These are phyloP conservation scores for Claviceps capensis DNA, from an alignment of 2,329 filamentous ascomycete species.

Conservation along the genomic window DNA sequence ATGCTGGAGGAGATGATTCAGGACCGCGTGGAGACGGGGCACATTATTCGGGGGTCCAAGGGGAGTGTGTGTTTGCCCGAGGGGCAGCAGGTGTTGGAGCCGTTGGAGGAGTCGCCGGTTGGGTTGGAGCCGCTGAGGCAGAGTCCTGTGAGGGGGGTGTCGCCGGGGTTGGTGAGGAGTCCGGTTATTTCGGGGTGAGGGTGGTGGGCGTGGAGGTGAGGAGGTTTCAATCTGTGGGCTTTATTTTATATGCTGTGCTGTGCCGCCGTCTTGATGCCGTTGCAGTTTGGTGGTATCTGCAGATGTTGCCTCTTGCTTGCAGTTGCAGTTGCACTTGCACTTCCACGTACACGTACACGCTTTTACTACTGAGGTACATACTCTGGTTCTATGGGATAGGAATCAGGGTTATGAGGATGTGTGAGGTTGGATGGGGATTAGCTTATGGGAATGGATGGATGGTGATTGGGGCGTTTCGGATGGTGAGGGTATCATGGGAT, in stretches of 20 bases:
- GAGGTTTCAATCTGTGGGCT: no score
- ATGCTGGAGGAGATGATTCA: constrained; percentile 96
- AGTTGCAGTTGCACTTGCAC: no score
- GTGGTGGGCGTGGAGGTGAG: background rate
- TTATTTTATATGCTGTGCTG: no score
- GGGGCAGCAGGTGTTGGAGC: constrained; percentile 29
- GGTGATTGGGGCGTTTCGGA: constrained; percentile 1
- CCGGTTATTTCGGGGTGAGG: background rate
- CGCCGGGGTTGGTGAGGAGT: constrained; percentile 9
- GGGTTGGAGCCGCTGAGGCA: constrained; percentile 26
- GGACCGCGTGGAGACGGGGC: constrained; percentile 65
- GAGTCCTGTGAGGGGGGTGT: constrained; percentile 18
- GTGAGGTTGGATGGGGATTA: no score
- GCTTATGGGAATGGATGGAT: no score
- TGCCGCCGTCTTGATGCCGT: no score
- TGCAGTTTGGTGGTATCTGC: no score
- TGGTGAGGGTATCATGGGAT: constrained; percentile 3
- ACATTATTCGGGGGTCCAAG: constrained; percentile 50
- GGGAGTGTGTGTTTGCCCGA: constrained; percentile 51
- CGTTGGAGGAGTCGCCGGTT: constrained; percentile 19
- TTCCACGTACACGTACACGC: no score
- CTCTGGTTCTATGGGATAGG: no score
- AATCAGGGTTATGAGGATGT: no score
- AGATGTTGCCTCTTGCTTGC: no score
- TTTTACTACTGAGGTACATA: no score